Conservation (phyloP, 192 early-diverging fungal species). For the Linnemannia schmuckeri region DNA sequence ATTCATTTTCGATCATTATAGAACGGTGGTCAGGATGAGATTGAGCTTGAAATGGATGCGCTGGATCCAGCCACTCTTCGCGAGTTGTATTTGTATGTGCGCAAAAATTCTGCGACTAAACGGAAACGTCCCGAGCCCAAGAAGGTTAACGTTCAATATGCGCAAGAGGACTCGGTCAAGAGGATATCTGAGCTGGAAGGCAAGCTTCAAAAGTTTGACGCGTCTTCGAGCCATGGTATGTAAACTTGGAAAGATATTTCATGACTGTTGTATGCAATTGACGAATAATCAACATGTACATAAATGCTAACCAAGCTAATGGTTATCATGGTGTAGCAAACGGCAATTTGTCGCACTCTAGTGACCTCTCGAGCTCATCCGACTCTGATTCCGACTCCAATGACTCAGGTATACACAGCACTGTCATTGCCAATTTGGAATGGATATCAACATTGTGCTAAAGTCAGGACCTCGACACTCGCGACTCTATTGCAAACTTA, state of each 20-base stretch:
- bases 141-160: conserved; percentile 57
- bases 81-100: conserved; percentile 89
- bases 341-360: background rate
- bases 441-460: background rate
- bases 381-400: conserved; percentile 82
- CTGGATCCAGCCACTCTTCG: conserved; percentile 86
- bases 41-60: conserved; percentile 96
- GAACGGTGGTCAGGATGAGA: conserved; percentile 82
- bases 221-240: background rate
- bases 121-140: conserved; percentile 60
- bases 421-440: background rate
- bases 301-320: background rate
- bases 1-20: conserved; percentile 6
- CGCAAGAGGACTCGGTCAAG: conserved; percentile 63
- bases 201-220: conserved; percentile 60
- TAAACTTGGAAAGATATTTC: background rate
- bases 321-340: conserved; percentile 3
- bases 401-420: conserved; percentile 76
- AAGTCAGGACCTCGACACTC: background rate
- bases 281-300: background rate
- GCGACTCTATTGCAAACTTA: background rate
- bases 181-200: conserved; percentile 59
- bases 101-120: conserved; percentile 62
- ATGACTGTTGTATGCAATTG: background rate
- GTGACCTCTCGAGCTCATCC: conserved; percentile 64